phyloP scores from a whole-genome alignment of 2,329 filamentous ascomycete species.

The Ambrosiella xylebori region DNA sequence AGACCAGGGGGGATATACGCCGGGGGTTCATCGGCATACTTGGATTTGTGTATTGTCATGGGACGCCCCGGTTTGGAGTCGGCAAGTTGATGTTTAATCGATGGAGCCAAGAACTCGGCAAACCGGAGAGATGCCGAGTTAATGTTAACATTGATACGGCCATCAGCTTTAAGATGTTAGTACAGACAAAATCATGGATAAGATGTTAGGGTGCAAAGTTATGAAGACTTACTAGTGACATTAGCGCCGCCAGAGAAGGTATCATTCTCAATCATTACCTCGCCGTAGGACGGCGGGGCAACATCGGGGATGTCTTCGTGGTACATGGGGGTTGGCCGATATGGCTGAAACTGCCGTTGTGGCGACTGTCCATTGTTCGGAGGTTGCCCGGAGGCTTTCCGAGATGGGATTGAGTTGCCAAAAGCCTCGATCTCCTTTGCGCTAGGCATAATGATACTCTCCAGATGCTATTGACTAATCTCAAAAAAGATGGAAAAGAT shows the following conservation, averaged over 20 bases:
- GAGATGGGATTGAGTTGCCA: not conserved
- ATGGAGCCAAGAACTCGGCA: conserved; percentile 17
- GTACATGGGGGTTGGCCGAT: not conserved
- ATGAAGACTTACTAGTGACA: conserved; percentile 29
- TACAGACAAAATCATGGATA: not conserved
- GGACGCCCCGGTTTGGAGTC: conserved; percentile 13
- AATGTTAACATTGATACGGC: conserved; percentile 65
- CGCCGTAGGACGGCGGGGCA: conserved; percentile 40
- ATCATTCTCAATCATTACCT: conserved; percentile 21
- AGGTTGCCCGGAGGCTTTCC: not conserved
- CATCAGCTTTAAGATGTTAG: conserved; percentile 37
- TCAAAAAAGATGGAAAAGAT: not conserved
- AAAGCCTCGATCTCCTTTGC: conserved; percentile 2
- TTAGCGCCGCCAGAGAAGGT: conserved; percentile 46
- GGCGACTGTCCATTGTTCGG: not conserved
- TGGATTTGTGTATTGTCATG: conserved; percentile 5
- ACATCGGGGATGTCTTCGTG: conserved; percentile 2
- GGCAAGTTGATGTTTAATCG: conserved; percentile 17
- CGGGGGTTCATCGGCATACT: conserved; percentile 10
- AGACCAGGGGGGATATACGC: conserved; percentile 59
- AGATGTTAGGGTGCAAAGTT: not conserved
- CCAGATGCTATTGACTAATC: not conserved
- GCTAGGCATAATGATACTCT: not conserved
- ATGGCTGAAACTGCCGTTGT: conserved; percentile 3
- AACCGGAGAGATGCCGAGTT: conserved; percentile 39